Evolutionary conservation across 176 grass and related monocot genomes (phyloP).

Genomic region (Lolium multiflorum): DNA sequence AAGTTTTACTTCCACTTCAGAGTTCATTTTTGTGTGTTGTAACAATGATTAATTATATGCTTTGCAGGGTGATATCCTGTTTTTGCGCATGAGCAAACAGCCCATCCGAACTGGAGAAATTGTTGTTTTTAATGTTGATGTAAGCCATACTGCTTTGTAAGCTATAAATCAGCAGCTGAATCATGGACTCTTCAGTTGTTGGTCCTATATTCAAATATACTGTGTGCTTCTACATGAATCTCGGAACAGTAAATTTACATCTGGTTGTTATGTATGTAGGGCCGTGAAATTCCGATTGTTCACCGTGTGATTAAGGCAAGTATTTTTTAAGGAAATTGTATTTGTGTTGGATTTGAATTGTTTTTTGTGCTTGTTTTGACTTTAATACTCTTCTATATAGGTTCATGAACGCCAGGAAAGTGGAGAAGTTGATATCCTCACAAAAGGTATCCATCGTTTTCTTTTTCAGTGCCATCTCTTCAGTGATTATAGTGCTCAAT

Average conservation of each 20-base stretch:
- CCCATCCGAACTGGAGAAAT: constrained; percentile 71
- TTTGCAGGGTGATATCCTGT: constrained; percentile 76
- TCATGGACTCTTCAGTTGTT: neutral
- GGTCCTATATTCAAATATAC: neutral
- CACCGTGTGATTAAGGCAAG: constrained; percentile 94
- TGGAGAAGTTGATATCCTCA: constrained; percentile 75
- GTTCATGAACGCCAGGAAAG: constrained; percentile 73
- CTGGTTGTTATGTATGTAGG: constrained; percentile 52
- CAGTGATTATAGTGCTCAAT: constrained; percentile 2
- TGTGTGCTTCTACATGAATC: constrained; percentile 28
- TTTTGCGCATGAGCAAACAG: constrained; percentile 64
- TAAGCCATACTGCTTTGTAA: constrained; percentile 40
- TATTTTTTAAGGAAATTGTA: neutral
- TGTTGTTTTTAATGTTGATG: constrained; percentile 69
- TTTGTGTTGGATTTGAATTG: neutral
- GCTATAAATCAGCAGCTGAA: constrained; percentile 1
- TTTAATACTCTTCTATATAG: constrained; percentile 47
- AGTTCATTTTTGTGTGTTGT: neutral
- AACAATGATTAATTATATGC: constrained; percentile 13
- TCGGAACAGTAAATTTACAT: constrained; percentile 9
- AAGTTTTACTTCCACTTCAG: neutral
- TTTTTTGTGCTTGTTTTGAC: neutral
- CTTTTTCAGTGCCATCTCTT: neutral
- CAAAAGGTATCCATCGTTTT: constrained; percentile 67
- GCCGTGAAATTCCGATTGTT: constrained; percentile 85